Conservation (phyloP, 1,139 yeast species). For the Waltiozyma sp. region DNA sequence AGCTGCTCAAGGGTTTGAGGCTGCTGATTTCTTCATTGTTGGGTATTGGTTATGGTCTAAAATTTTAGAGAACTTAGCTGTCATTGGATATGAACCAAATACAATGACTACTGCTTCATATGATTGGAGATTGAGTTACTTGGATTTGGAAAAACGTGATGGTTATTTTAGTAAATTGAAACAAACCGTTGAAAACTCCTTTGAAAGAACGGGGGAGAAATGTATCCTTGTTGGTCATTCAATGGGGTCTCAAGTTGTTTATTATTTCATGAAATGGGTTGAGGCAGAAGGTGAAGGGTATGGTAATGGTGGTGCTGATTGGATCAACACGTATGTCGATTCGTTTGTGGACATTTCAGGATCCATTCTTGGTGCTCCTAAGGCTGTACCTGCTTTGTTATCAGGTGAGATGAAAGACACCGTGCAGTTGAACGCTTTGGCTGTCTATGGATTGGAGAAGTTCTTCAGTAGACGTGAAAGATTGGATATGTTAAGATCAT, state of each 20-base stretch:
- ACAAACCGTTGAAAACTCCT: slow-evolving; percentile 50
- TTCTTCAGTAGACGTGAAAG: slow-evolving; percentile 87
- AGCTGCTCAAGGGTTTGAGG: slow-evolving; percentile 95
- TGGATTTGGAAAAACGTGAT: slow-evolving; percentile 81
- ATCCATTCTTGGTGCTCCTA: slow-evolving; percentile 84
- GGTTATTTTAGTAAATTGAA: slow-evolving; percentile 73
- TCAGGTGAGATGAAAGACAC: slow-evolving; percentile 99
- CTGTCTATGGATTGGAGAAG: slow-evolving; percentile 88
- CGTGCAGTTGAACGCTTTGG: slow-evolving; percentile 83
- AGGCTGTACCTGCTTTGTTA: slow-evolving; percentile 78
- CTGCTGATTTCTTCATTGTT: slow-evolving; percentile 91
- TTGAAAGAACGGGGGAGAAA: slow-evolving; percentile 50
- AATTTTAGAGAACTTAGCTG: slow-evolving; percentile 83
- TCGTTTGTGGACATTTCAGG: slow-evolving; percentile 85
- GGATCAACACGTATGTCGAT: slow-evolving; percentile 81
- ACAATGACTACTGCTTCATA: slow-evolving; percentile 86
- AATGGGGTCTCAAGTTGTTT: slow-evolving; percentile 89
- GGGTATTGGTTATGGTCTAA: slow-evolving; percentile 99
- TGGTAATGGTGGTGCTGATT: slow-evolving; percentile 79
- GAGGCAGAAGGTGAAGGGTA: slow-evolving; percentile 71
- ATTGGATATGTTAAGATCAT: slow-evolving; percentile 69
- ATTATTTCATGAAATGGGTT: slow-evolving; percentile 89
- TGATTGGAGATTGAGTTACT: slow-evolving; percentile 90
- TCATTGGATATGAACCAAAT: slow-evolving; percentile 85
- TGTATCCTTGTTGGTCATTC: slow-evolving; percentile 83